Conservation (phyloP, 169 alveolate species). For the Cyclospora cayetanensis region DNA sequence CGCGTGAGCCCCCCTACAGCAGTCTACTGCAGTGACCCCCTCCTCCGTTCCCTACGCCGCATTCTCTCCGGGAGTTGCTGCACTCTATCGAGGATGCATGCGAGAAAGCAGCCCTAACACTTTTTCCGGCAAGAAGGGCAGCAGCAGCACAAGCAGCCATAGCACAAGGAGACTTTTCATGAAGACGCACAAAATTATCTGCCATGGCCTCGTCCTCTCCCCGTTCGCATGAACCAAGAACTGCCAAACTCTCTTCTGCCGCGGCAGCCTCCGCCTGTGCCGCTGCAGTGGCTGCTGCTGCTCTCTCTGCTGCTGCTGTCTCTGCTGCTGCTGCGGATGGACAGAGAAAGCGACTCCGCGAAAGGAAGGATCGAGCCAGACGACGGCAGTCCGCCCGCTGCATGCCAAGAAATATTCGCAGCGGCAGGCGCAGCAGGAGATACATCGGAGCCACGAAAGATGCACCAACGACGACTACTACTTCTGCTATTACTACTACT, state of each 20-base stretch:
- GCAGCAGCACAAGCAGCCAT: no score
- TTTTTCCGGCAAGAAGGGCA: no score
- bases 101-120: no score
- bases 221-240: background rate
- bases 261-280: conserved; percentile 46
- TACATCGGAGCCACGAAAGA: background rate
- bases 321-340: conserved; percentile 26
- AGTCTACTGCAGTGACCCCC: no score
- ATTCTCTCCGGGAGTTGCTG: no score
- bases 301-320: no score
- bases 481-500: no score
- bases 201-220: background rate
- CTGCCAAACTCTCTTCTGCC: conserved; percentile 6
- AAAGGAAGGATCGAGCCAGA: background rate
- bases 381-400: conserved; percentile 40
- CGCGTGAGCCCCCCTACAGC: no score
- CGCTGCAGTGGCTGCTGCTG: conserved; percentile 27
- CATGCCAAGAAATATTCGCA: background rate
- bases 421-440: conserved; percentile 15
- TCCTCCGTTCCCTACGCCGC: no score
- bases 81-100: no score
- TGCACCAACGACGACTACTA: background rate
- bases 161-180: no score
- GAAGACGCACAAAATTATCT: background rate
- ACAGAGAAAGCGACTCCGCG: conserved; percentile 12